A percentile compares a stretch with the other conserved stretches of the same genome.
Conservation (phyloP, 768 basidiomycete species). For the Gautieria morchelliformis region DNA sequence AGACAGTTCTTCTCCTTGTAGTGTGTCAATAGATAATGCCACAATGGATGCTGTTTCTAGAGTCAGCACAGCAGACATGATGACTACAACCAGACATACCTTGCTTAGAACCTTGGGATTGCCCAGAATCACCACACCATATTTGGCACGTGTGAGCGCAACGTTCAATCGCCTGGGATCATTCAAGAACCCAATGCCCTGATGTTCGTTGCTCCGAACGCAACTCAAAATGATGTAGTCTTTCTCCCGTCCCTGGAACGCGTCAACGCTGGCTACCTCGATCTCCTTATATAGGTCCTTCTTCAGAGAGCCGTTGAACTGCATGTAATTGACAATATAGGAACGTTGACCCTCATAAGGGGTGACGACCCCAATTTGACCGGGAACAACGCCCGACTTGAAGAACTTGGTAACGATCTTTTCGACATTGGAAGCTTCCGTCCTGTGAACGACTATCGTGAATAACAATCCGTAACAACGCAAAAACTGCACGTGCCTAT, state of each 20-base stretch:
- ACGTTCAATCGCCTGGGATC: conserved; percentile 96
- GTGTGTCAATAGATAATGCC: conserved; percentile 96
- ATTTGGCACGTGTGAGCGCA: conserved; percentile 93
- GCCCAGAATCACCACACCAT: conserved; percentile 98
- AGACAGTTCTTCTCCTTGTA: conserved; percentile 94
- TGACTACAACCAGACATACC: conserved; percentile 35
- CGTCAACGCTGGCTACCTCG: conserved; percentile 97
- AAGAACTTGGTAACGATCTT: conserved; percentile 99
- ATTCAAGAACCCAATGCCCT: conserved; percentile 98
- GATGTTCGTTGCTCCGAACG: conserved; percentile 97
- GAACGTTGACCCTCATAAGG: conserved; percentile 99
- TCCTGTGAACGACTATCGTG: conserved; percentile 38
- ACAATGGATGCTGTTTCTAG: conserved; percentile 76
- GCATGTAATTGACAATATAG: conserved; percentile 99
- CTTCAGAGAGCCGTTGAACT: conserved; percentile 98
- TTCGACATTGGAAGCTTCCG: conserved; percentile 97
- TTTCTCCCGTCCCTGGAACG: conserved; percentile 99
- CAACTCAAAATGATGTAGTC: conserved; percentile 99
- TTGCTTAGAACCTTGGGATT: conserved; percentile 99
- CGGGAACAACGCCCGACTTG: conserved; percentile 94
- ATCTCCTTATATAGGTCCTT: conserved; percentile 99
- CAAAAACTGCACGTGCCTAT: conserved; percentile 44
- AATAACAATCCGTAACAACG: background rate
- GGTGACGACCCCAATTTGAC: conserved; percentile 96
- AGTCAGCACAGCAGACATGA: conserved; percentile 5